Evolutionary conservation across 805 yeast genomes (phyloP), one percentile per base, ranked within the genome.

Genomic region (Schwanniomyces polymorphus): DNA sequence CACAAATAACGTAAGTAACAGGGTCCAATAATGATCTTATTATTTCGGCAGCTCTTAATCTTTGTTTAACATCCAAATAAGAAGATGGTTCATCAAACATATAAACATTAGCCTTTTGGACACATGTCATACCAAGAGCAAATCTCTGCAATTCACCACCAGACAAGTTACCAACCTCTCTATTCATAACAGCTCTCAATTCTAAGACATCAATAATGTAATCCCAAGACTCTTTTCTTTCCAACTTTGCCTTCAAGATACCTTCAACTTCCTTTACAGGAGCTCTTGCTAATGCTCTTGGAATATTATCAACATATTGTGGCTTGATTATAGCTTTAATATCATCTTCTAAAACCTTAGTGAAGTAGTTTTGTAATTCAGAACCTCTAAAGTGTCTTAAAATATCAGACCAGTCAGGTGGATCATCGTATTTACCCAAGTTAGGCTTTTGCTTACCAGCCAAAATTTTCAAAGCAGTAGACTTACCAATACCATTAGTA

Each of bases 21-120:
- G 92, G 81, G 48, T 72, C 78, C 61, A 94, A 77, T 55, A 94
- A 75, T 16, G 94, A 84, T 73, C 99, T 86, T 59, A 94, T 94
- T 64, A 90, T 86, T 68, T 83, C 84, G 49, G 99, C 99, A 47
- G 99, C 99, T 61, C 94, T 88, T 71, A 94, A 82, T 83, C 99
- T 92, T 75, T 94, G 99, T 74, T 94, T 94, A 56, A 94, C 98
- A 80, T 94, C 99, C 69, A 94, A 76, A 74, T 94, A 94, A 9
- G 99, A 94, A 16, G 98, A 91, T 41, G 99, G 99, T 77, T 94
- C 99, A 74, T 94, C 99, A 71, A 94, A 94, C 99, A 94, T 94
- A 75, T 94, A 94, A 39, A 94, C 98, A 59, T 90, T 88, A 47
- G 98, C 98, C 27, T 75, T 77, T 74, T 92, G 98, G 41, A 91